Evolutionary conservation across 352 stramenopile species (phyloP), one percentile per base, ranked within the genome.

Genomic region (Phytophthora brassicae): DNA sequence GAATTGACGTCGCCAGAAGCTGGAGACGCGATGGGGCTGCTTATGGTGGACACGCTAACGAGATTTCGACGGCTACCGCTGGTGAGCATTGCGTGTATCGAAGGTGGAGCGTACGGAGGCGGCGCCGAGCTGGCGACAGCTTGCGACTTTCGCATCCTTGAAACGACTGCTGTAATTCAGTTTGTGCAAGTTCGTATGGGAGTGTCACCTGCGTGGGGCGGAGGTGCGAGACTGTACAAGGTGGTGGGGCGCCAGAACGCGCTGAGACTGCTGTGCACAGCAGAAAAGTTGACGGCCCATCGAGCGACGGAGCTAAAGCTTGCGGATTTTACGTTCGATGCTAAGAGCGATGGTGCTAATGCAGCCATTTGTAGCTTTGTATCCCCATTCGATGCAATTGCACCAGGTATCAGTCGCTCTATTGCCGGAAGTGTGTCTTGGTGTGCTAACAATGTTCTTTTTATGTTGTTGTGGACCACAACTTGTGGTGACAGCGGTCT

Each of bases 101-200:
- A 96, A 61, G 89, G 89, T 6, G 77, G 81, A 8, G 89, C 89
- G 5, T 88, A 90, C 46, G 88, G 89, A 13, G 89, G 89, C 11
- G 89, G 89, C 7, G 88, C 89, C 0, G 89, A 97, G 60, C 67
- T 97, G 13, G 70, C 75, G 0, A 96, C 86, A 6, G 75, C 80
- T 1, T 96, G 86, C 50, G 88, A 97, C 65, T 96, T 94, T 41
- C 81, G 89, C 0, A 33, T 96, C 12, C 58, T 95, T 2, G 73
- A 75, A 12, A 19, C 55, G 9, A 82, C 75, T 17, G 81, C 87
- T 0, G 72, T 87, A 0, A 88, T 97, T 44, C 86, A 91, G 56
- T 96, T 96, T 51, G 83, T 97, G 8, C 88, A 95, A 62, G 67
- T 74, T 0, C 66, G 74, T 26, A 95, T 97, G 82, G 89, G 88